Evolutionary conservation across 1,284 basidiomycete species (phyloP), one percentile per base, ranked within the genome.

Genomic region (Laetiporus sulphureus): DNA sequence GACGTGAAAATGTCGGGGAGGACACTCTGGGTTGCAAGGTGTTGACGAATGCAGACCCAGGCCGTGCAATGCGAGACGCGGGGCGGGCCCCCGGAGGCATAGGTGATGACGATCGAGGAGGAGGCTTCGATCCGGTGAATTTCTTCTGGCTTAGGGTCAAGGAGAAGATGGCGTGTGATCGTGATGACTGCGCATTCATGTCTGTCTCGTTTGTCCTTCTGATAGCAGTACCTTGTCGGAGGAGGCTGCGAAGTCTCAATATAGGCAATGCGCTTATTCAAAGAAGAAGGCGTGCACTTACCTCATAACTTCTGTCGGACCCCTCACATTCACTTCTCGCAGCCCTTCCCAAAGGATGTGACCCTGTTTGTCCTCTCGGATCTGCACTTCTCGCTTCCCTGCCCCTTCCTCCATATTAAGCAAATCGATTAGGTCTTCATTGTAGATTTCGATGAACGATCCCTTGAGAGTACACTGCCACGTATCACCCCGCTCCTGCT

Each of bases 101-200:
- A 2, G 86, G 87, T 15, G 87, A 86, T 5, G 82, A 72, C 2
- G 85, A 86, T 37, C 85, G 77, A 27, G 81, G 78, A 3, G 83
- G 80, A 12, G 67, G 64, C 5, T 75, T 73, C 32, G 77, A 73
- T 20, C 86, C 87, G 21, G 72, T 72, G 55, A 68, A 87, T 60
- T 85, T 88, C 69, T 83, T 86, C 67, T 96, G 95, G 1, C 80
- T 89, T 38, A 99, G 71, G 5, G 91, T 97, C 44, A 99, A 73
- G 33, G 94, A 96, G 65, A 99, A 99, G 65, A 99, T 98, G 43
- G 96, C 95, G 73, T 99, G 95, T 19, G 92, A 96, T 49, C 95
- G 88, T 33, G 94, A 98, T 1, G 91, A 95, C 60, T 97, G 92
- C 4, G 92, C 89, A 60, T 99, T 99, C 95, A 99, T 98, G 58